Percentiles rank a stretch among this genome's conserved stretches.
These are phyloP conservation scores for Antrodiella citrinella DNA, from an alignment of 768 basidiomycete genomes.

Conservation along the genomic window DNA sequence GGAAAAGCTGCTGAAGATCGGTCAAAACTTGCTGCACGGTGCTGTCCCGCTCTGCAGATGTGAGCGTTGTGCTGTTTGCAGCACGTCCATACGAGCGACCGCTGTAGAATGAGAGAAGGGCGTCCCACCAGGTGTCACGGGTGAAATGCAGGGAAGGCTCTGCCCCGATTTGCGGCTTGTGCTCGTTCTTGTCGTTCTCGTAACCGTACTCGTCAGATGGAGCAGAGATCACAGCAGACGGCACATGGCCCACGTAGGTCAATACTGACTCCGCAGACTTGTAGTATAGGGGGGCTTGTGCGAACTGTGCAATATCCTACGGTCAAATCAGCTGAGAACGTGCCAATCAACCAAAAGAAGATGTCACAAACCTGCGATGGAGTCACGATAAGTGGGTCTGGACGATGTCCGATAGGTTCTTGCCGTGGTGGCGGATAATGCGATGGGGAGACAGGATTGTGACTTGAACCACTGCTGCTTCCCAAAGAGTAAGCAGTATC, in stretches of 20 bases:
- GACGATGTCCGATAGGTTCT: neutral
- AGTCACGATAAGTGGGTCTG: no score
- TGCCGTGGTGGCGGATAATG: neutral
- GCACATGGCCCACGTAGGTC: slow-evolving; percentile 2
- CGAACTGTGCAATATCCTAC: neutral
- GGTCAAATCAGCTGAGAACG: no score
- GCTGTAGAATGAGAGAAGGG: slow-evolving; percentile 47
- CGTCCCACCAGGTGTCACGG: slow-evolving; percentile 78
- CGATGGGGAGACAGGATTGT: neutral
- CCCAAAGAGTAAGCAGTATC: neutral
- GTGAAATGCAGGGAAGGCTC: slow-evolving; percentile 61
- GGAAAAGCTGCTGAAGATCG: slow-evolving; percentile 61
- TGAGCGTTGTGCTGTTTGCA: slow-evolving; percentile 26
- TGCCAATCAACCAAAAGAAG: no score
- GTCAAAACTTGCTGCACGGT: slow-evolving; percentile 37
- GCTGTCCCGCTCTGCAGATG: slow-evolving; percentile 36
- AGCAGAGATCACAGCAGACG: neutral
- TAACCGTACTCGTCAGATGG: neutral
- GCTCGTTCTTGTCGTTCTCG: slow-evolving; percentile 6
- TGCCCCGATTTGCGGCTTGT: slow-evolving; percentile 14
- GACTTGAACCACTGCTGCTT: neutral
- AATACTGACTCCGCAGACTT: neutral
- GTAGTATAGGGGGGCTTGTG: neutral
- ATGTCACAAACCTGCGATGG: no score
- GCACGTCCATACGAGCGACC: slow-evolving; percentile 8